These are phyloP conservation scores for Aspergillus nomiae DNA, from an alignment of 2,329 filamentous ascomycete species.

Conservation along the genomic window DNA sequence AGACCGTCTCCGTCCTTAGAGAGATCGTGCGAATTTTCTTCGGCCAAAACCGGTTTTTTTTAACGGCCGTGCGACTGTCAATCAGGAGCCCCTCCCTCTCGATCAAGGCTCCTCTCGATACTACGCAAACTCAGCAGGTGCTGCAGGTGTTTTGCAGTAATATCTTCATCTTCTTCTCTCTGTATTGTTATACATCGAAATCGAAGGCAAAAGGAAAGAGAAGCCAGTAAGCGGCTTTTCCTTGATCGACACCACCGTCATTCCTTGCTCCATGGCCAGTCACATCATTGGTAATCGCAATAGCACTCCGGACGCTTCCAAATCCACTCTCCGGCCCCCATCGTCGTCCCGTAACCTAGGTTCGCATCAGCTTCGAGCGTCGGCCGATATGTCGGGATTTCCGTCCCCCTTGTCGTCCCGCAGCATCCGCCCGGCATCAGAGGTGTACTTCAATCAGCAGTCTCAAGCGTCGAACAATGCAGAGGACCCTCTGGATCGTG, in stretches of 20 bases:
- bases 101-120: slow-evolving; percentile 16
- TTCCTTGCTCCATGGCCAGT: slow-evolving; percentile 55
- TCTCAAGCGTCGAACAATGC: slow-evolving; percentile 66
- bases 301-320: slow-evolving; percentile 91
- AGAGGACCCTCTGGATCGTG: slow-evolving; percentile 89
- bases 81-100: slow-evolving; percentile 11
- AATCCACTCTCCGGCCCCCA: slow-evolving; percentile 78
- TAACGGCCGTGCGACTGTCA: slow-evolving; percentile 11
- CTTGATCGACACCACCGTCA: slow-evolving; percentile 12
- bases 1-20: slow-evolving; percentile 20
- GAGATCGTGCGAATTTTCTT: slow-evolving; percentile 22
- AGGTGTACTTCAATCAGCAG: slow-evolving; percentile 84
- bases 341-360: slow-evolving; percentile 78
- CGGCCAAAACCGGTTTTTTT: neutral
- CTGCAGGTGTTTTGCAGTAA: slow-evolving; percentile 68
- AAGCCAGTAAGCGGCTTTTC: slow-evolving; percentile 10
- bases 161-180: slow-evolving; percentile 36
- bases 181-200: slow-evolving; percentile 37
- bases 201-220: slow-evolving; percentile 16
- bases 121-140: slow-evolving; percentile 67
- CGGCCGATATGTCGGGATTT: slow-evolving; percentile 91
- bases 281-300: slow-evolving; percentile 82
- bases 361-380: slow-evolving; percentile 86
- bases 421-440: slow-evolving; percentile 86
- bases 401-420: slow-evolving; percentile 71